Evolutionary conservation across 257 asterid genomes (phyloP).

Genomic region (Gynochthodes officinalis): DNA sequence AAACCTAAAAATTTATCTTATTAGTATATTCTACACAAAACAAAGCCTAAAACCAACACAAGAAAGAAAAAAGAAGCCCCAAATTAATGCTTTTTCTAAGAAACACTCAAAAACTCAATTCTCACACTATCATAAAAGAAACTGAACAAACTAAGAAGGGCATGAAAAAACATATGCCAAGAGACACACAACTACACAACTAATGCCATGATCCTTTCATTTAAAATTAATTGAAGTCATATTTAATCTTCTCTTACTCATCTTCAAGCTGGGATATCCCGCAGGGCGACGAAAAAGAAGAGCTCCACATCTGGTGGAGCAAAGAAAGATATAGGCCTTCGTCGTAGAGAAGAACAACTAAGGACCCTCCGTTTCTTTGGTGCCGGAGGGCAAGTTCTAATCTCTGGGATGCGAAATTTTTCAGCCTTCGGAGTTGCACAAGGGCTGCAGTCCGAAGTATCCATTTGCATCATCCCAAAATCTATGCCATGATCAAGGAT

Average conservation of each 20-base stretch:
- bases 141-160: background rate
- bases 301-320: constrained; percentile 69
- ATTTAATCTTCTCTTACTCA: constrained; percentile 6
- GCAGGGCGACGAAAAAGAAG: constrained; percentile 58
- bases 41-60: background rate
- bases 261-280: constrained; percentile 47
- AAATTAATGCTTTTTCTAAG: constrained; percentile 3
- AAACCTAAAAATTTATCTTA: background rate
- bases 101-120: constrained; percentile 16
- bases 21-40: constrained; percentile 22
- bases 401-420: constrained; percentile 59
- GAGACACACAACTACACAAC: background rate
- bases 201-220: background rate
- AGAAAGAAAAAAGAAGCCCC: background rate
- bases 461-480: constrained; percentile 4
- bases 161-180: background rate
- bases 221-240: background rate
- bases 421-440: constrained; percentile 68
- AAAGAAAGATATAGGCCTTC: constrained; percentile 48
- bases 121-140: background rate
- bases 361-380: constrained; percentile 57
- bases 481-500: constrained; percentile 11
- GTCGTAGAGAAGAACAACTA: constrained; percentile 27
- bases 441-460: constrained; percentile 12
- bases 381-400: constrained; percentile 73